Evolutionary conservation across 306 rosid genomes (phyloP), one percentile per base, ranked within the genome.

Genomic region (Cucurbita moschata): DNA sequence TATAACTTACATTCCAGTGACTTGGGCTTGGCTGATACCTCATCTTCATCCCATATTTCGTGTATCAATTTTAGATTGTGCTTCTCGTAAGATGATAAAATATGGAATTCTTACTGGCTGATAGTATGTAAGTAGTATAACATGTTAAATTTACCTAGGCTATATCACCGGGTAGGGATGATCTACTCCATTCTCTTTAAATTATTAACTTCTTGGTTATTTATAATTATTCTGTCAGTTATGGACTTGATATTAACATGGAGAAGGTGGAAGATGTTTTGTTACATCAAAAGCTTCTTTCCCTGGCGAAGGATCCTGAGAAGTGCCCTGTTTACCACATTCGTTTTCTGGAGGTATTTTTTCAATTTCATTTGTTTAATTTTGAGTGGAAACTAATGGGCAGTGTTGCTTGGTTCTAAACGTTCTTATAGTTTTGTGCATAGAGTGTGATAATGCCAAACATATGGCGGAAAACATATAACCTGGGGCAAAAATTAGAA

Each of bases 261-360:
- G 99, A 95, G 46, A 86, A 87, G 87, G 99, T 90, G 72, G 97
- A 95, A 83, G 99, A 95, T 77, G 93, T 95, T 83, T 71, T 91
- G 78, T 68, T 95, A 75, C 99, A 95, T 81, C 95, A 83, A 79
- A 88, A 44, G 69, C 95, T 95, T 83, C 97, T 95, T 81, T 84
- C 81, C 75, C 74, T 85, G 79, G 99, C 99, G 15, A 95, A 76
- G 85, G 96, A 89, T 42, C 99, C 99, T 8, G 87, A 83, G 77
- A 95, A 91, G 85, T 92, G 97, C 57, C 99, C 99, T 14, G 96
- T 87, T 53, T 91, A 80, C 79, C 88, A 86, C 74, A 86, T 89
- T 52, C 99, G 99, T 74, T 88, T 89, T 81, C 70, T 95, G 77
- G 99, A 95, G 99, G 99, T 95, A 81, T 78, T 52, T 10, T 73